Evolutionary conservation across 2,329 filamentous ascomycete species (phyloP), one percentile per base, ranked within the genome.

Genomic region (Trichophyton equinum): DNA sequence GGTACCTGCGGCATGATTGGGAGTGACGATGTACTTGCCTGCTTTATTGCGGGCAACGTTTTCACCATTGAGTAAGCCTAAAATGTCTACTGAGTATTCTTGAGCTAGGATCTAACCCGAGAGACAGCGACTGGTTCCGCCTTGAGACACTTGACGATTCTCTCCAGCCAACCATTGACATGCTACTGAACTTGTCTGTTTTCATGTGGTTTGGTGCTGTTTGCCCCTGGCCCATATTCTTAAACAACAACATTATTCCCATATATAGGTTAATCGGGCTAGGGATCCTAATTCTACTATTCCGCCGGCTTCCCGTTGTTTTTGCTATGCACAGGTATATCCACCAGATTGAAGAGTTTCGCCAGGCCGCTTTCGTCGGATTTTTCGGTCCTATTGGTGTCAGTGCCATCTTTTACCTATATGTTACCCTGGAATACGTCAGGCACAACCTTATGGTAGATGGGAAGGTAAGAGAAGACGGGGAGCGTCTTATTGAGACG

Each of bases 321-420:
- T 82, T 89, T 59, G 82, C 80, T 0, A 78, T 92, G 72, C 86
- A 91, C 70, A 86, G 82, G 66, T 80, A 81, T 62, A 91, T 96
- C 51, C 87, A 82, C 33, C 89, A 95, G 70, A 91, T 96, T 47
- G 82, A 90, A 61, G 79, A 87, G 46, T 73, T 81, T 33, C 81
- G 82, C 3, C 90, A 95, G 66, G 90, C 90, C 1, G 75, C 88
- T 0, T 96, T 95, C 68, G 88, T 94, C 6, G 91, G 91, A 0
- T 96, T 95, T 76, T 96, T 96, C 65, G 91, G 91, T 0, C 91
- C 91, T 0, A 91, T 96, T 61, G 91, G 92, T 2, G 91, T 96
- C 1, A 89, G 88, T 15, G 91, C 90, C 0, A 82, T 96, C 20
- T 96, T 95, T 71, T 96, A 96, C 70, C 79, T 96, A 4, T 95